Percentiles rank a stretch among this genome's conserved stretches.
Conservation (phyloP, 495 filamentous ascomycete species). For the Aspergillus baeticus region DNA sequence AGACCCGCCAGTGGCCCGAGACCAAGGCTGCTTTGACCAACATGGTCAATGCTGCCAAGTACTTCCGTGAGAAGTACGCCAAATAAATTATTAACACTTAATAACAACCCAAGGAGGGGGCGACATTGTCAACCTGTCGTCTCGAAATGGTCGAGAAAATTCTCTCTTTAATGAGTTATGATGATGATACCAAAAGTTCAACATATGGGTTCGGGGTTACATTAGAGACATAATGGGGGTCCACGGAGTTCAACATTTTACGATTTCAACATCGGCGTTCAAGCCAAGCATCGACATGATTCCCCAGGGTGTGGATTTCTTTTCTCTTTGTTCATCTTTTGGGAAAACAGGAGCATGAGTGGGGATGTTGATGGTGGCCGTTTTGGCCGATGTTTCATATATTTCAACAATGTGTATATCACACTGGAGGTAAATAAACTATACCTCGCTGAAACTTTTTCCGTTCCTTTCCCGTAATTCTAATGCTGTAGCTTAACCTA, state of each 20-base stretch:
- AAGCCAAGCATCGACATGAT: conserved; percentile 31
- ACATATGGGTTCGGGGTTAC: conserved; percentile 46
- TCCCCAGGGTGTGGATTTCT: conserved; percentile 14
- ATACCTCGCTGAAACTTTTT: conserved; percentile 1
- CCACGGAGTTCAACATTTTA: conserved; percentile 54
- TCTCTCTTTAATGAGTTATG: conserved; percentile 43
- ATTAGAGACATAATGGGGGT: conserved; percentile 47
- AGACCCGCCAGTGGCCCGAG: conserved; percentile 96
- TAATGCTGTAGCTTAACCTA: neutral
- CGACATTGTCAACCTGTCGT: conserved; percentile 46
- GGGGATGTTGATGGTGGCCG: conserved; percentile 15
- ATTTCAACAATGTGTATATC: conserved; percentile 34
- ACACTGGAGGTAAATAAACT: conserved; percentile 16
- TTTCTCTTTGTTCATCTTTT: conserved; percentile 15
- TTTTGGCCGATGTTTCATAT: conserved; percentile 20
- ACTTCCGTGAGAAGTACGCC: conserved; percentile 84
- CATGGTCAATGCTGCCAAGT: conserved; percentile 96
- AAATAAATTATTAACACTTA: conserved; percentile 40
- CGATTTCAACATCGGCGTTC: conserved; percentile 63
- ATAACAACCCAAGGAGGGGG: conserved; percentile 26
- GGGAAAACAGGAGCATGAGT: conserved; percentile 13
- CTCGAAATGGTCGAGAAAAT: conserved; percentile 33
- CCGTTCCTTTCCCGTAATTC: neutral
- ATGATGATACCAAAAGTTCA: conserved; percentile 56
- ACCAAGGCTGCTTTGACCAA: conserved; percentile 87